Evolutionary conservation across 2,329 filamentous ascomycete species (phyloP).

Genomic region (Exserohilum rostratum): DNA sequence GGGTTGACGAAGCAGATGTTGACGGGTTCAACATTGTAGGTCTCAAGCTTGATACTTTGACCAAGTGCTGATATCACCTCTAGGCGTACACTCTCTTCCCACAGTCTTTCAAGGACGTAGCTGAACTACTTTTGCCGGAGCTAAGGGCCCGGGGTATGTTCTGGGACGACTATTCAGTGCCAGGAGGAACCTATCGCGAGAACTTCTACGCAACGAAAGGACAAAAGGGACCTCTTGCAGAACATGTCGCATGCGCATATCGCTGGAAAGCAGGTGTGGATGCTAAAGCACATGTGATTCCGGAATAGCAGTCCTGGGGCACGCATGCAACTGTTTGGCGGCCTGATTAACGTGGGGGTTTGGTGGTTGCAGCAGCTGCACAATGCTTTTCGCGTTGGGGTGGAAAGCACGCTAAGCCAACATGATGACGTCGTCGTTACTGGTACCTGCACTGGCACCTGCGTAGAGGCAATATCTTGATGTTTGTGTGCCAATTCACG

Average conservation of each 20-base stretch:
- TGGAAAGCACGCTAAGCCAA: too few relatives aligned
- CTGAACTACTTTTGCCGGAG: conserved; percentile 69
- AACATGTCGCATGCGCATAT: conserved; percentile 61
- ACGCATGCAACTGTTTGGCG: too few relatives aligned
- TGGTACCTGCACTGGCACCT: too few relatives aligned
- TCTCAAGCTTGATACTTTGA: too few relatives aligned
- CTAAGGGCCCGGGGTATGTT: conserved; percentile 65
- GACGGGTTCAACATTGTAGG: conserved; percentile 77
- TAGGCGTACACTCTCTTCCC: conserved; percentile 70
- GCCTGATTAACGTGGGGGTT: too few relatives aligned
- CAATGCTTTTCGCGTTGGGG: too few relatives aligned
- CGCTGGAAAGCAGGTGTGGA: conserved; percentile 46
- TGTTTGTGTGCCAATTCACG: too few relatives aligned
- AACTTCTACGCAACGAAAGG: conserved; percentile 63
- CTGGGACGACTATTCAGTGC: conserved; percentile 60
- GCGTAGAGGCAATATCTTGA: too few relatives aligned
- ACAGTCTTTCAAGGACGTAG: conserved; percentile 70
- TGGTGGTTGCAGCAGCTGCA: too few relatives aligned
- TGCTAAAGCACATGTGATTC: conserved; percentile 37
- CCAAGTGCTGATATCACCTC: not conserved
- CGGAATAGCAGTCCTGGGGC: too few relatives aligned
- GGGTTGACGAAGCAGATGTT: conserved; percentile 71
- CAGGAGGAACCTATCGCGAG: conserved; percentile 65
- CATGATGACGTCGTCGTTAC: too few relatives aligned
- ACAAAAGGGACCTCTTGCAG: conserved; percentile 56